Base-by-base conservation (phyloP, 305 asterid genomes). In the Fraxinus floribunda region DNA sequence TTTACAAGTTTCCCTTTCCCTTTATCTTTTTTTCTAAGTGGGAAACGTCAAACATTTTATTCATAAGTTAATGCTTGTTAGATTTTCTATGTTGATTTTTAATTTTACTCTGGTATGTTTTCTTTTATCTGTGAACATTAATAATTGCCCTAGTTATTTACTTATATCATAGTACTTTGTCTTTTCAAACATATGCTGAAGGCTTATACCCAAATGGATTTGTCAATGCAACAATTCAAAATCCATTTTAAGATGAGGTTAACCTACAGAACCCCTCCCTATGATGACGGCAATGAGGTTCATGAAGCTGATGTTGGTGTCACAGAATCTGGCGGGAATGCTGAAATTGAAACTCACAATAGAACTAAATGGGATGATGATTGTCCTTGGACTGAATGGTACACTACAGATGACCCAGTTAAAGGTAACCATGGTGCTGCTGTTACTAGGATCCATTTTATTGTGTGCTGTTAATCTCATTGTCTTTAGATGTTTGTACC, bases 351-450 rank as follows among this genome's bases (percentile, higher is more conserved):
- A 34, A 82, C 80, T 29, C 88, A 77, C 81, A 90, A 75, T 36
- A 92, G 88, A 86, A 80, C 86, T 82, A 97, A 87, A 82, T 95
- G 98, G 98, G 98, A 95, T 85, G 97, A 91, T 82, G 90, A 87
- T 85, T 92, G 92, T 86, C 95, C 98, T 86, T 95, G 98, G 98
- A 93, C 97, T 87, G 93, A 95, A 90, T 95, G 98, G 98, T 95
- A 92, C 84, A 85, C 97, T 73, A 97, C 94, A 30, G 98, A 95
- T 86, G 98, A 93, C 87, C 98, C 97, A 66, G 87, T 93, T 79
- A 95, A 86, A 89, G 98, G 98, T 91, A 83, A 87, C 79, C 79
- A 39, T 77, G 36, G 77, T 86, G 78, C 77, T 85, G 78, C 84
- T 80, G 72, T 57, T 78, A 75, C 8, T 32, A 20, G 64, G 30